These are phyloP conservation scores for Citrus hindsii DNA, from an alignment of 345 rosid species.

Conservation along the genomic window DNA sequence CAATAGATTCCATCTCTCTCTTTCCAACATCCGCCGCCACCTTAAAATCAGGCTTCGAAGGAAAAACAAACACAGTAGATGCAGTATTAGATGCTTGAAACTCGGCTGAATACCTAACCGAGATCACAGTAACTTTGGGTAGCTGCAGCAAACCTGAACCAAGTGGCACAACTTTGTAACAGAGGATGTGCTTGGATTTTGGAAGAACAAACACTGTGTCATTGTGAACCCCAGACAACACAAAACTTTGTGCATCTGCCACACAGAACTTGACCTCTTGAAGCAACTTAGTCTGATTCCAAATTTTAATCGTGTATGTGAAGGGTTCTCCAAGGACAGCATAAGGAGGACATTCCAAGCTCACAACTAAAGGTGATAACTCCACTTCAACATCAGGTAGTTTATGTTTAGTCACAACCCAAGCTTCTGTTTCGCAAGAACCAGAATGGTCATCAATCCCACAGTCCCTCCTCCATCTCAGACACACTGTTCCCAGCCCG, in stretches of 20 bases:
- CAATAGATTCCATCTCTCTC: constrained; percentile 14
- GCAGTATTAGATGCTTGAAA: constrained; percentile 68
- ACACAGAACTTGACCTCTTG: constrained; percentile 81
- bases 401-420: constrained; percentile 54
- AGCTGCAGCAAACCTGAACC: constrained; percentile 78
- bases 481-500: constrained; percentile 52
- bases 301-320: constrained; percentile 51
- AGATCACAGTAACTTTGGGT: constrained; percentile 63
- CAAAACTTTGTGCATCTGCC: constrained; percentile 82
- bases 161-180: constrained; percentile 77
- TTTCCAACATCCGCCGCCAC: constrained; percentile 23
- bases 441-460: constrained; percentile 23
- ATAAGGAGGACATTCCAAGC: constrained; percentile 75
- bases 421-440: constrained; percentile 1
- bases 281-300: constrained; percentile 72
- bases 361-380: constrained; percentile 65
- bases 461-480: constrained; percentile 69
- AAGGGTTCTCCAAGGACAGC: constrained; percentile 89
- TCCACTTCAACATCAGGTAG: constrained; percentile 74
- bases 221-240: constrained; percentile 71
- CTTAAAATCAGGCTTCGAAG: constrained; percentile 56
- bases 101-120: constrained; percentile 69
- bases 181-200: constrained; percentile 54
- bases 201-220: constrained; percentile 69
- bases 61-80: constrained; percentile 64